phyloP scores from a whole-genome alignment of 78 protist species.

The Mantamonas sphyraenae region DNA sequence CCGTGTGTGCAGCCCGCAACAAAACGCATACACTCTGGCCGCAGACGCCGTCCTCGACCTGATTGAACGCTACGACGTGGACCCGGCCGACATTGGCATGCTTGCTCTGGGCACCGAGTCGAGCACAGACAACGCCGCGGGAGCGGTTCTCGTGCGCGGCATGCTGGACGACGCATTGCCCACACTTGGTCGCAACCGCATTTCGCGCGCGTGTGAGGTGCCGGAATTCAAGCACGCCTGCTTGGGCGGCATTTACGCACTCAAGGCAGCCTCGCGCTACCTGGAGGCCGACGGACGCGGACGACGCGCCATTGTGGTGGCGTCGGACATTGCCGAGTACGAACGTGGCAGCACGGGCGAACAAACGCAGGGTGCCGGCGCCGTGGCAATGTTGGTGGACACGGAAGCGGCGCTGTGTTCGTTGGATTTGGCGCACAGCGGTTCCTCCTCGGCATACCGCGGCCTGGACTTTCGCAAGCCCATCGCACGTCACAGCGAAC shows the following conservation, averaged over 20 bases:
- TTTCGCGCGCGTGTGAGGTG: slow-evolving; percentile 10
- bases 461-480: slow-evolving; percentile 31
- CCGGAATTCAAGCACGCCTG: slow-evolving; percentile 32
- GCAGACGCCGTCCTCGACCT: slow-evolving; percentile 19
- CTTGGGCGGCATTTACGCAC: slow-evolving; percentile 25
- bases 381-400: slow-evolving; percentile 23
- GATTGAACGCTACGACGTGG: not conserved
- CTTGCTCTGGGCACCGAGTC: slow-evolving; percentile 16
- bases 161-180: slow-evolving; percentile 11
- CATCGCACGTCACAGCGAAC: not conserved
- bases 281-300: not conserved
- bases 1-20: slow-evolving; percentile 2
- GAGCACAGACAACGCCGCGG: slow-evolving; percentile 17
- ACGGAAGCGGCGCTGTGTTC: not conserved
- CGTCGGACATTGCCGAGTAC: slow-evolving; percentile 27
- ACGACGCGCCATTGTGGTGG: slow-evolving; percentile 9
- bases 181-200: not conserved
- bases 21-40: slow-evolving; percentile 21
- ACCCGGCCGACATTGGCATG: slow-evolving; percentile 9
- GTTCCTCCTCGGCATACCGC: slow-evolving; percentile 9
- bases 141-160: slow-evolving; percentile 9
- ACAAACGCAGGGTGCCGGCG: slow-evolving; percentile 27
- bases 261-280: slow-evolving; percentile 9
- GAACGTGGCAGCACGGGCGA: slow-evolving; percentile 22
- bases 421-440: not conserved